phyloP scores from a whole-genome alignment of 2,329 filamentous ascomycete species.

The Cadophora malorum region DNA sequence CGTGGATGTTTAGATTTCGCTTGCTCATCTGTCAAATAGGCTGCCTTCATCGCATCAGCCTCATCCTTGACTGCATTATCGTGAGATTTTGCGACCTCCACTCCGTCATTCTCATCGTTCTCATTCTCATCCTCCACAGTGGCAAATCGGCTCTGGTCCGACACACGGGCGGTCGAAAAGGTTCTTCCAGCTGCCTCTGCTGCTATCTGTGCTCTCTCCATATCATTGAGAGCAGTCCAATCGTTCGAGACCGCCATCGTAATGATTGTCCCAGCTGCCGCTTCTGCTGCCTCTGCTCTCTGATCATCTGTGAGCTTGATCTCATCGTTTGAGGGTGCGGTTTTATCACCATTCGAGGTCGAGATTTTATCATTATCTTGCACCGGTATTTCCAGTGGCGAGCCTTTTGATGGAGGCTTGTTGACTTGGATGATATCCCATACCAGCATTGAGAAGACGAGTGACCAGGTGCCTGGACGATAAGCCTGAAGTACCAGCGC shows the following conservation, averaged over 20 bases:
- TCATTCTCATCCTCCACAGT: too few species aligned
- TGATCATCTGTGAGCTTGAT: too few species aligned
- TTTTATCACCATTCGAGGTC: neutral
- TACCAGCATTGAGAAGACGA: neutral
- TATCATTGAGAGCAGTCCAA: too few species aligned
- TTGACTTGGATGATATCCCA: conserved; percentile 4
- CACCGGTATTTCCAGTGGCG: neutral
- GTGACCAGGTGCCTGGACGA: neutral
- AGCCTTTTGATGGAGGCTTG: neutral
- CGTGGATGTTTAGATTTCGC: neutral
- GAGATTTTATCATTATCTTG: neutral
- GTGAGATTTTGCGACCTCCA: neutral
- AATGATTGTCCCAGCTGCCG: too few species aligned
- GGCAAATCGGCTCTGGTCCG: too few species aligned
- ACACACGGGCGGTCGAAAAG: too few species aligned
- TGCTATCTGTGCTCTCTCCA: too few species aligned
- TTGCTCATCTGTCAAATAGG: neutral
- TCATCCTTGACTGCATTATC: too few species aligned
- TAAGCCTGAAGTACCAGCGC: neutral
- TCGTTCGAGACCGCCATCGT: too few species aligned
- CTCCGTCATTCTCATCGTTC: neutral
- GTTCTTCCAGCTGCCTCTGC: too few species aligned
- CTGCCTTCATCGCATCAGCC: neutral
- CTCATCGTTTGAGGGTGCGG: neutral
- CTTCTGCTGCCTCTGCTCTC: too few species aligned